phyloP scores from a whole-genome alignment of 2,329 filamentous ascomycete genomes.

The Penicillium italicum region DNA sequence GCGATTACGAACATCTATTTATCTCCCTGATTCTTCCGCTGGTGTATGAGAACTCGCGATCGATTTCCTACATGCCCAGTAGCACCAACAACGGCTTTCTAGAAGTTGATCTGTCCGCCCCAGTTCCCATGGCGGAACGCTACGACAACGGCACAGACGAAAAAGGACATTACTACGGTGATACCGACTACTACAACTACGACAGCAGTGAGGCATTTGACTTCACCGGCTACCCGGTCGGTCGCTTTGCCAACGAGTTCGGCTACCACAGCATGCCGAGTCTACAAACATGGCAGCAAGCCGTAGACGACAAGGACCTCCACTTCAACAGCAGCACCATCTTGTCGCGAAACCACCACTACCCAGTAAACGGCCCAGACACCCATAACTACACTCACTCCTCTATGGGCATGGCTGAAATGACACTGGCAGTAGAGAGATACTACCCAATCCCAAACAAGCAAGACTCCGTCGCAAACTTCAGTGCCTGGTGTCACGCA shows the following conservation, averaged over 20 bases:
- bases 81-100: conserved; percentile 60
- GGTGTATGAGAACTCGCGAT: conserved; percentile 57
- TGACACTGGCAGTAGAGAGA: conserved; percentile 54
- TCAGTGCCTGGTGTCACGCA: conserved; percentile 59
- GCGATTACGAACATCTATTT: conserved; percentile 58
- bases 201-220: conserved; percentile 53
- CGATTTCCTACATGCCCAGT: conserved; percentile 59
- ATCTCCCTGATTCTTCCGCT: conserved; percentile 53
- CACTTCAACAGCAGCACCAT: conserved; percentile 57
- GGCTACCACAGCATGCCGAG: conserved; percentile 62
- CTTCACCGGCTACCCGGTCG: conserved; percentile 53
- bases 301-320: conserved; percentile 50
- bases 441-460: conserved; percentile 59
- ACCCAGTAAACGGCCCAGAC: conserved; percentile 49
- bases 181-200: conserved; percentile 62
- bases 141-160: conserved; percentile 51
- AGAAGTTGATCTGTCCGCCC: conserved; percentile 51
- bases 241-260: conserved; percentile 62
- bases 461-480: conserved; percentile 53
- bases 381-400: conserved; percentile 44
- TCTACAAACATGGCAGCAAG: conserved; percentile 56
- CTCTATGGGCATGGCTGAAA: conserved; percentile 48
- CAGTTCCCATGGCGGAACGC: conserved; percentile 53
- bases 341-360: conserved; percentile 58
- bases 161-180: conserved; percentile 54